Evolutionary conservation across 1,284 basidiomycete genomes (phyloP).

Genomic region (Cryptococcus wingfieldii): DNA sequence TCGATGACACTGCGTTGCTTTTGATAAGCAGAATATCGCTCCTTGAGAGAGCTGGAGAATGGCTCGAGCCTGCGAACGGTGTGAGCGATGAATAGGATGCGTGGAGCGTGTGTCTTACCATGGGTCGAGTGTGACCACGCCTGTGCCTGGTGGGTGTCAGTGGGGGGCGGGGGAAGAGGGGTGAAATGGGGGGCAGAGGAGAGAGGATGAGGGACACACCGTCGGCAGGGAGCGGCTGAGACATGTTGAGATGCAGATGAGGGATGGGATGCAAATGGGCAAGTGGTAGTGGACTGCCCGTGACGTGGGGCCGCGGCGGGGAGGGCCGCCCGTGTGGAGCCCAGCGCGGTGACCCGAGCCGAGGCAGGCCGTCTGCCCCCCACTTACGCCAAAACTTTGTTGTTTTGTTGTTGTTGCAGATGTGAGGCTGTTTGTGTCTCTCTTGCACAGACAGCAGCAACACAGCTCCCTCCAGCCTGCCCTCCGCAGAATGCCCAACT

Average conservation of each 20-base stretch:
- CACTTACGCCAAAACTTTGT: no score
- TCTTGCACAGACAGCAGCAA: neutral
- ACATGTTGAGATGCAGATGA: neutral
- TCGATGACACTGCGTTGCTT: conserved; percentile 72
- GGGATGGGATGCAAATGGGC: neutral
- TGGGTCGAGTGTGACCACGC: conserved; percentile 42
- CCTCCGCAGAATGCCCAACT: conserved; percentile 33
- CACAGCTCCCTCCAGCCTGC: neutral
- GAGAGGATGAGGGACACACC: conserved; percentile 3
- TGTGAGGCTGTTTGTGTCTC: no score
- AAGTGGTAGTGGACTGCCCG: no score
- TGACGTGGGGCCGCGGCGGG: neutral
- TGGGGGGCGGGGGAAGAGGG: neutral
- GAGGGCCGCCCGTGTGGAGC: no score
- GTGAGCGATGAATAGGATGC: neutral
- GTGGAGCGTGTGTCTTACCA: conserved; percentile 26
- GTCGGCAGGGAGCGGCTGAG: conserved; percentile 4
- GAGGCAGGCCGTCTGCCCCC: no score
- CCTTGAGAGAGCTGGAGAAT: conserved; percentile 65
- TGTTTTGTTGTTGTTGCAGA: no score
- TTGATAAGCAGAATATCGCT: conserved; percentile 66
- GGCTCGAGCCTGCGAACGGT: conserved; percentile 59
- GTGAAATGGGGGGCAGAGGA: neutral
- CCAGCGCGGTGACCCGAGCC: no score
- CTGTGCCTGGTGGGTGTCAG: conserved; percentile 28